A percentile compares a stretch with the other conserved stretches of the same genome.
phyloP scores from a whole-genome alignment of 179 eudicot genomes.

The Sideroxylon spinosum region DNA sequence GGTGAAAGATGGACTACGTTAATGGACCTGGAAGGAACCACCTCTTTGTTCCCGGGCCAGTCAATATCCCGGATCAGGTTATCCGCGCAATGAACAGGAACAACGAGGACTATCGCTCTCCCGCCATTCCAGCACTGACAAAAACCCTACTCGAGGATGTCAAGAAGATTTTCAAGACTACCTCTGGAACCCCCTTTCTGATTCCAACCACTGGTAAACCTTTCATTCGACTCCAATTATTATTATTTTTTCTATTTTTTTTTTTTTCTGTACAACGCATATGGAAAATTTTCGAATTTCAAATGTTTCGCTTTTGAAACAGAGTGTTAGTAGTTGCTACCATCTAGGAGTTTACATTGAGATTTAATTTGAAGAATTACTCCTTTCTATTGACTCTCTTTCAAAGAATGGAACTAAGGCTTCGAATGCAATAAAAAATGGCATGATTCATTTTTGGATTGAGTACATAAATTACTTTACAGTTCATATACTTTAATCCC shows the following conservation, averaged over 20 bases:
- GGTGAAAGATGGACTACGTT: conserved; percentile 14
- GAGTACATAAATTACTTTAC: too few relatives aligned
- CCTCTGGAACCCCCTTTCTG: conserved; percentile 85
- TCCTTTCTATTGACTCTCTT: too few relatives aligned
- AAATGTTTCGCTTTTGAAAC: too few relatives aligned
- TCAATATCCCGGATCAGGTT: conserved; percentile 37
- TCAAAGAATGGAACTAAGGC: not conserved
- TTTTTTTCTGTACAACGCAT: too few relatives aligned
- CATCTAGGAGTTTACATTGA: too few relatives aligned
- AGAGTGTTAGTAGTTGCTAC: too few relatives aligned
- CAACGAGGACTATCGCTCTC: conserved; percentile 97
- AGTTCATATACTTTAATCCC: too few relatives aligned
- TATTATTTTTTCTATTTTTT: too few relatives aligned
- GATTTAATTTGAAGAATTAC: too few relatives aligned
- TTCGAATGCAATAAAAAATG: not conserved
- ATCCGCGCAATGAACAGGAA: conserved; percentile 94
- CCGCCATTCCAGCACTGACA: conserved; percentile 88
- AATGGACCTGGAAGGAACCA: conserved; percentile 19
- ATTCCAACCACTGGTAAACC: conserved; percentile 87
- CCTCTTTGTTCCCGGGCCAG: conserved; percentile 19
- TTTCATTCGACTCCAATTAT: not conserved
- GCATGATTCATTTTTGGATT: not conserved
- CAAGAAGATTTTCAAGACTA: conserved; percentile 95
- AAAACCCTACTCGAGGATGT: conserved; percentile 82
- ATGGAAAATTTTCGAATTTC: too few relatives aligned